Evolutionary conservation across 768 basidiomycete genomes (phyloP).

Genomic region (Leccinellum rugosiceps): DNA sequence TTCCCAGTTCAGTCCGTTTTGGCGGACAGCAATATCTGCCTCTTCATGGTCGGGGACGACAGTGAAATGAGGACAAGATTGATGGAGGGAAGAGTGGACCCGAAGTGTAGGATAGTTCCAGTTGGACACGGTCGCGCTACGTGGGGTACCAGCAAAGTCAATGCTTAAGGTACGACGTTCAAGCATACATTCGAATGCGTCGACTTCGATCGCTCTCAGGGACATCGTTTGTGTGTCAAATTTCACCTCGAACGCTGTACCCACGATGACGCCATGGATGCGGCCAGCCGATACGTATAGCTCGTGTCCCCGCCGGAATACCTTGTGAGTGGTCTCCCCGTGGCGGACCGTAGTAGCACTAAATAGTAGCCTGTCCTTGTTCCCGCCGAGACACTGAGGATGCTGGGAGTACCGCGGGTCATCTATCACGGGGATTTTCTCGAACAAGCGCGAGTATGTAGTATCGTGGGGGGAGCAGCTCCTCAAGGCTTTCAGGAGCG

Average conservation of each 20-base stretch:
- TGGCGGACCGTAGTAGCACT: conserved; percentile 12
- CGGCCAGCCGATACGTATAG: conserved; percentile 17
- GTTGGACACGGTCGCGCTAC: conserved; percentile 6
- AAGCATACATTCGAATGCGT: conserved; percentile 12
- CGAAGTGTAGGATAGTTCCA: conserved; percentile 13
- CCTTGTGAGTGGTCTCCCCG: conserved; percentile 12
- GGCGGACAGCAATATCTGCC: conserved; percentile 9
- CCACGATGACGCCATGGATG: conserved; percentile 16
- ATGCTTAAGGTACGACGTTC: conserved; percentile 7
- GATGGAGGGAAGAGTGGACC: conserved; percentile 2
- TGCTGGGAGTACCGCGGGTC: conserved; percentile 5
- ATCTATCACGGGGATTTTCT: background rate
- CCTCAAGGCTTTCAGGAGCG: conserved; percentile 14
- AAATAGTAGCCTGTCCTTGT: conserved; percentile 17
- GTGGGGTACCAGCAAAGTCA: background rate
- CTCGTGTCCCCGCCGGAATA: background rate
- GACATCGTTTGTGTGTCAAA: background rate
- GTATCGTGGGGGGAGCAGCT: conserved; percentile 10
- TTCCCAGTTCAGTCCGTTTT: conserved; percentile 6
- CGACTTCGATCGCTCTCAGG: conserved; percentile 14
- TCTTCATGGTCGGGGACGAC: conserved; percentile 7
- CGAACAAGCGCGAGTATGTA: conserved; percentile 12
- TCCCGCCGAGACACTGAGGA: conserved; percentile 17
- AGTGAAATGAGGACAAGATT: conserved; percentile 4
- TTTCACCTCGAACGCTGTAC: conserved; percentile 11